Base-by-base conservation (phyloP, 2,329 filamentous ascomycete species). In the Uncinocarpus reesii region DNA sequence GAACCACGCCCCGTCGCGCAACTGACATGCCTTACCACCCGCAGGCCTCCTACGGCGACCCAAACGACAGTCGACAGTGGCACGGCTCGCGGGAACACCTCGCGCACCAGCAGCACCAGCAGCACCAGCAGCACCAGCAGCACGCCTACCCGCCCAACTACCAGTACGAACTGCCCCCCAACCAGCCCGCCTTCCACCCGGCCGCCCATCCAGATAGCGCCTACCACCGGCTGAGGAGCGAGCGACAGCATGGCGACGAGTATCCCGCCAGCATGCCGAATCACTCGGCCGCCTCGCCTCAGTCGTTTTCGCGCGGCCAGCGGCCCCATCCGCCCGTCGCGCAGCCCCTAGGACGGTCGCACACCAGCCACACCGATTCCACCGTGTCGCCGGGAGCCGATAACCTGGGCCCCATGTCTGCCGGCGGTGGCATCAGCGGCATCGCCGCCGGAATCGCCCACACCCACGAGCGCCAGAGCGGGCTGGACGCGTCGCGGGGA, bases 391-490 rank as follows among this genome's bases (percentile, higher is more conserved):
- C 79, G 1, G 81, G 78, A 28, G 74, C 78, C 52, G 81, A 86
- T 65, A 85, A 86, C 61, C 78, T 82, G 54, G 74, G 81, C 52
- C 71, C 78, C 42, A 64, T 70, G 32, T 78, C 82, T 64, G 74
- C 80, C n/a, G 51, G 45, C 11, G 51, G 48, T 56, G 82, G 80
- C 48, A 79, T 86, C 64, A 73, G 80, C 24, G 81, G 80, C 47
- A 78, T 85, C 51, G 81, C 83, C 32, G 72, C 80, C 57, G 77
- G 71, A 48, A 77, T 84, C 42, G 81, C 82, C 42, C 80, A 73
- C 23, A 31, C 72, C 44, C 78, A 81, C 65, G 72, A 78, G 52
- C 71, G 80, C 52, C 76, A 83, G 56, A 82, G 80, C 63, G 82
- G 80, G 20, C 56, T 81, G 51, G 77, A 83, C 48, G 79, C 80